These are phyloP conservation scores for Rhynchospora tenuis DNA, from an alignment of 176 grass and related monocot species.

Conservation along the genomic window DNA sequence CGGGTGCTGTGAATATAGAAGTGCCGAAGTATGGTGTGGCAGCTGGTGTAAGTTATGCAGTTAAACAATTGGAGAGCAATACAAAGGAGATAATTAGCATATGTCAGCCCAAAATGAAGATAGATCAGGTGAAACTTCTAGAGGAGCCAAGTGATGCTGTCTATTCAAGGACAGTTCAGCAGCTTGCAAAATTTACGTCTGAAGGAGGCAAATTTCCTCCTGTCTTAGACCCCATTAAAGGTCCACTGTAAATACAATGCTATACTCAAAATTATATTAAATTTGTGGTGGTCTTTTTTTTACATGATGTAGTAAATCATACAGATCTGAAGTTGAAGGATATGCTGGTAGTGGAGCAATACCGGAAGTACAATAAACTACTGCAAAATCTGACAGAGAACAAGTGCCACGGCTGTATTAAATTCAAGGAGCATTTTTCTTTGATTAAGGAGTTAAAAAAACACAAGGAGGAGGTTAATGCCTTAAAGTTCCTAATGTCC, in stretches of 20 bases:
- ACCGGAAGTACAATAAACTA: constrained; percentile 47
- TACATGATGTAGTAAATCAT: constrained; percentile 19
- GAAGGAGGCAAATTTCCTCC: constrained; percentile 63
- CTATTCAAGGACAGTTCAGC: constrained; percentile 80
- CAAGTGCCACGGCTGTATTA: constrained; percentile 95
- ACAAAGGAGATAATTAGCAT: constrained; percentile 68
- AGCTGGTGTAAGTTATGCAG: constrained; percentile 64
- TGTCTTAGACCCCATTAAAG: constrained; percentile 82
- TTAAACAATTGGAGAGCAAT: constrained; percentile 64
- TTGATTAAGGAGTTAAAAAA: constrained; percentile 67
- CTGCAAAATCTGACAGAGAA: constrained; percentile 69
- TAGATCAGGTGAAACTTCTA: constrained; percentile 88
- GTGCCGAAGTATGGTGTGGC: constrained; percentile 62
- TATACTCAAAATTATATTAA: constrained; percentile 9
- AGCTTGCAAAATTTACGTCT: constrained; percentile 40
- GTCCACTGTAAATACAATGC: constrained; percentile 28
- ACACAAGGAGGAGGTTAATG: constrained; percentile 69
- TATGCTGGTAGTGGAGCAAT: constrained; percentile 56
- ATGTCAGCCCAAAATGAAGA: constrained; percentile 86
- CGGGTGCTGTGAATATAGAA: constrained; percentile 66
- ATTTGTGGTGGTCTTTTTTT: neutral
- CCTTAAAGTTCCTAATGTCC: constrained; percentile 86
- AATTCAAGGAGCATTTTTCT: constrained; percentile 78
- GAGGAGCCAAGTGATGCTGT: constrained; percentile 53
- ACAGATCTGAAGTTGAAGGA: constrained; percentile 87